Evolutionary conservation across 2,329 filamentous ascomycete species (phyloP).

Genomic region (Microdochium nivale): DNA sequence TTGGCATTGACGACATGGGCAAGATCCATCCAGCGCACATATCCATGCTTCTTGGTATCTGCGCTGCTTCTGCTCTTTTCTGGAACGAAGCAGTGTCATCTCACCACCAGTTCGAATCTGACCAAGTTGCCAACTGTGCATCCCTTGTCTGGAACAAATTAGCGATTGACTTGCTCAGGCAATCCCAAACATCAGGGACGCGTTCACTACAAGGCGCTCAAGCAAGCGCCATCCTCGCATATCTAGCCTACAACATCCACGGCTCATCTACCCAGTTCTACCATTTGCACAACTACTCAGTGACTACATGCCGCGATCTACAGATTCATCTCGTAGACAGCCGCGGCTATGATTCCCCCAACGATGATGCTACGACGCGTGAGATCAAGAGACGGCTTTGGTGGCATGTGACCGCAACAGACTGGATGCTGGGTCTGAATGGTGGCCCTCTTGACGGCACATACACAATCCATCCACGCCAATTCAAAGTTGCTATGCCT

Average conservation of each 20-base stretch:
- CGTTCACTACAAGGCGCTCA: conserved; percentile 26
- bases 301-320: conserved; percentile 23
- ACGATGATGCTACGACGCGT: conserved; percentile 13
- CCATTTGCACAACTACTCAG: conserved; percentile 17
- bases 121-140: conserved; percentile 8
- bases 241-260: conserved; percentile 28
- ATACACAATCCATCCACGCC: conserved; percentile 25
- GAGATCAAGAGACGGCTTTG: conserved; percentile 32
- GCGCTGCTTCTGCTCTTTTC: conserved; percentile 19
- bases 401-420: conserved; percentile 33
- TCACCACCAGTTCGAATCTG: conserved; percentile 7
- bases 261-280: conserved; percentile 24
- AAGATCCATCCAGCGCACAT: conserved; percentile 10
- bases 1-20: conserved; percentile 3
- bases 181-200: conserved; percentile 18
- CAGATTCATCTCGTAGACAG: conserved; percentile 30
- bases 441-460: conserved; percentile 24
- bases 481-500: conserved; percentile 29
- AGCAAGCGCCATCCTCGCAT: conserved; percentile 26
- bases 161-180: conserved; percentile 24
- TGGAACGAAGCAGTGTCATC: conserved; percentile 6
- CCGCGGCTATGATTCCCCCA: conserved; percentile 10
- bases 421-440: conserved; percentile 30
- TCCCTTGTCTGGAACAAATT: conserved; percentile 14
- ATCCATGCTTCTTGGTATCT: conserved; percentile 17